Conservation (phyloP, 208 protist species). For the Vickermania spadyakhi region DNA sequence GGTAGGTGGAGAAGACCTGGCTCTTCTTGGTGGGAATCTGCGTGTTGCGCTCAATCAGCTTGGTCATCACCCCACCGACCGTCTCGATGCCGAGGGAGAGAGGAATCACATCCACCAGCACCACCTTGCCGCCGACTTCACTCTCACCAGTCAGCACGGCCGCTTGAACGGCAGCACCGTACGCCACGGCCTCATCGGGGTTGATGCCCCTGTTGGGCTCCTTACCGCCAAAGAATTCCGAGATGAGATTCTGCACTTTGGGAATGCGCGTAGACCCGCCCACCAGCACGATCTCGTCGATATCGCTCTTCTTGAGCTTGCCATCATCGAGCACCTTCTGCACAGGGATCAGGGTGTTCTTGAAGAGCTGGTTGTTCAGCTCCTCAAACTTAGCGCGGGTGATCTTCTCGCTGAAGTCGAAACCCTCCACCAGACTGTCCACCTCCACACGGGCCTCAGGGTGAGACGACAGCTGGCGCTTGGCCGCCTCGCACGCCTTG, state of each 20-base stretch:
- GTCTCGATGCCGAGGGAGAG: slow-evolving; percentile 92
- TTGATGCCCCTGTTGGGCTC: slow-evolving; percentile 95
- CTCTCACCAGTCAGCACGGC: slow-evolving; percentile 86
- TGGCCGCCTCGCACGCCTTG: slow-evolving; percentile 53
- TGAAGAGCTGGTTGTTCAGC: slow-evolving; percentile 96
- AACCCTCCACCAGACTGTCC: slow-evolving; percentile 92
- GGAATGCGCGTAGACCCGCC: slow-evolving; percentile 94
- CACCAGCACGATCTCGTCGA: slow-evolving; percentile 97
- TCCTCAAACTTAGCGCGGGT: slow-evolving; percentile 97
- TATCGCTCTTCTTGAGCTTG: slow-evolving; percentile 91
- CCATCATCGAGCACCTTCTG: slow-evolving; percentile 92
- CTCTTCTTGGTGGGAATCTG: slow-evolving; percentile 51
- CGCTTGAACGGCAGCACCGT: slow-evolving; percentile 97
- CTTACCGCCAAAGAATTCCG: slow-evolving; percentile 97
- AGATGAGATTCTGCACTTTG: slow-evolving; percentile 95
- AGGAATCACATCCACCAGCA: slow-evolving; percentile 85
- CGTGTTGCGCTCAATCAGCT: slow-evolving; percentile 53
- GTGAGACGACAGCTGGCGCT: slow-evolving; percentile 73
- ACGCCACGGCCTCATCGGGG: slow-evolving; percentile 98
- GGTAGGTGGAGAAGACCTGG: slow-evolving; percentile 54
- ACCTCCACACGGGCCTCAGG: slow-evolving; percentile 91
- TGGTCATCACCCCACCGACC: slow-evolving; percentile 89
- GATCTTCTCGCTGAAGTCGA: slow-evolving; percentile 93
- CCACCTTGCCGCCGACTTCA: slow-evolving; percentile 66
- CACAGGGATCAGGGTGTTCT: slow-evolving; percentile 92